A percentile compares a stretch with the other conserved stretches of the same genome.
Conservation (phyloP, 2,329 filamentous ascomycete species). For the Ophiostoma piceae region DNA sequence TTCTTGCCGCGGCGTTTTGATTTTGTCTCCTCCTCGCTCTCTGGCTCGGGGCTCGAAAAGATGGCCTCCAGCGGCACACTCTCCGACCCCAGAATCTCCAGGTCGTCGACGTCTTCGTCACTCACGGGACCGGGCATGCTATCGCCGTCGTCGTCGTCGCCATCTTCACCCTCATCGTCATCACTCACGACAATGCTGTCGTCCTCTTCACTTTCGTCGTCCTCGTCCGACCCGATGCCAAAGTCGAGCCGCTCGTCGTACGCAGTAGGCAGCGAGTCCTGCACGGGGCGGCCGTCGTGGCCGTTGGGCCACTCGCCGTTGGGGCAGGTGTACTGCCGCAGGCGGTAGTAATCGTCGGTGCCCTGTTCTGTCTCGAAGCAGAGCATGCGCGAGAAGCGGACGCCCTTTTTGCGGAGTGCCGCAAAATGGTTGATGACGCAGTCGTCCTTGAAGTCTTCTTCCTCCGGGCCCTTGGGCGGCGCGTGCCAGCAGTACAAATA, state of each 20-base stretch:
- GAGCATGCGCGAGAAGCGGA: constrained; percentile 25
- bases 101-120: neutral
- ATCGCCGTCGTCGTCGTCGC: neutral
- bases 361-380: constrained; percentile 17
- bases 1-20: constrained; percentile 17
- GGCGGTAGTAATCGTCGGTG: constrained; percentile 9
- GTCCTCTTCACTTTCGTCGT: constrained; percentile 26
- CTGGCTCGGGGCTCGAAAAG: constrained; percentile 24
- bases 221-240: constrained; percentile 16
- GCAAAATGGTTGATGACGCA: constrained; percentile 24
- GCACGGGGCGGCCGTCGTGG: constrained; percentile 11
- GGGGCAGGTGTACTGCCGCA: constrained; percentile 10
- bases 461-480: neutral
- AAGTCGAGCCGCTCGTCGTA: constrained; percentile 13
- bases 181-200: constrained; percentile 19
- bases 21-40: neutral
- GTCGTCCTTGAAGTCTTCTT: constrained; percentile 26
- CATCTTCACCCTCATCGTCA: neutral
- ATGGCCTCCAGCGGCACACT: constrained; percentile 16
- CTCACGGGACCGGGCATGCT: neutral
- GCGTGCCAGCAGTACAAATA: constrained; percentile 25
- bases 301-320: constrained; percentile 24
- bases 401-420: constrained; percentile 17
- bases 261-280: constrained; percentile 15
- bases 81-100: neutral